Base-by-base conservation (phyloP, 768 basidiomycete species). In the Gyrodon lividus region DNA sequence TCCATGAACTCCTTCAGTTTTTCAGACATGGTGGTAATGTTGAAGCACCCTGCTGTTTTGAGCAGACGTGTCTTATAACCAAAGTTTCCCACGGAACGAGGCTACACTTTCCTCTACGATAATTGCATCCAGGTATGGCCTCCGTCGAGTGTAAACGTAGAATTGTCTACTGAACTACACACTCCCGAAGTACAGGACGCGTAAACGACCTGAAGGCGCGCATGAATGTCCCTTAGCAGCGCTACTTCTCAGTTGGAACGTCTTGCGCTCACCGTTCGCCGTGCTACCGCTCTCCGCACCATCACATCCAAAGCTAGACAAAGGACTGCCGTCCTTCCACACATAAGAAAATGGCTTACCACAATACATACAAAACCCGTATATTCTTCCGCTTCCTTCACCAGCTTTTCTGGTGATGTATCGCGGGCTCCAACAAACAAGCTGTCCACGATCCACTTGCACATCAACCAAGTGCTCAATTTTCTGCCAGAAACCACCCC, bases 1-100 rank as follows among this genome's bases (percentile, higher is more conserved):
- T 97, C 94, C 55, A 89, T 72, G 74, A 98, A 86, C 66, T 98
- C 96, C 65, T 82, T 86, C 51, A 96, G 66, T 76, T 89, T 88
- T 67, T 96, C 94, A 55, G 92, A 89, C 90, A 94, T 96, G 73
- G 57, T 74, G 70, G 50, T 57, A 62, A 51, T 46, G 37, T 59
- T 51, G 35, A 58, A 37, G 50, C 48, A 63, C 56, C 44, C 57
- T 45, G 51, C 48, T 24, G 42, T 43, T 20, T 31, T n/a, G 47
- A 45, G 55, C 45, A 57, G 58, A 73, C 65, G 69, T 74, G 68
- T 63, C 65, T 14, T 14, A 30, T 47, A 30, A 7, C 34, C 12
- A 22, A 40, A 4, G 19, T 23, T 62, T 72, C 66, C 60, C 69
- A 71, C 66, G 68, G 51, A 42, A 50, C 35, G 5, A n/a, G 10